Evolutionary conservation across 352 stramenopile genomes (phyloP), one percentile per base, ranked within the genome.

Genomic region (Phytopythium boreale): DNA sequence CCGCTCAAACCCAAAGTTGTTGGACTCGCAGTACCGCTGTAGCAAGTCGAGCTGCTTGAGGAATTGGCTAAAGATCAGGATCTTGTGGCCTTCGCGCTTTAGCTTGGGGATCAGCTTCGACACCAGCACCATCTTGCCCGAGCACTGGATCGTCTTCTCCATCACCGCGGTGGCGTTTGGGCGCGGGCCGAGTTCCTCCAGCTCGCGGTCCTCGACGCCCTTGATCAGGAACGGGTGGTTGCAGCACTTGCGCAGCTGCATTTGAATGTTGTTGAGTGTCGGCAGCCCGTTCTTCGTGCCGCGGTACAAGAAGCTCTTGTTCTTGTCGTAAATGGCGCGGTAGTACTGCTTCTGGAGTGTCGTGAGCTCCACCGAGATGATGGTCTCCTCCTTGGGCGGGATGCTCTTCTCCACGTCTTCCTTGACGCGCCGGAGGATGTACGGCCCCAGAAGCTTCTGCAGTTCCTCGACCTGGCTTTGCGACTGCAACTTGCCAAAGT

Each of bases 211-310:
- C 67, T 96, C 87, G 22, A 95, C 88, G 19, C 97, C 97, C 64
- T 98, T 98, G 57, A 99, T 97, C 31, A 99, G 75, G 72, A 99
- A 99, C 3, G 98, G 91, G 73, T 99, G 98, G 76, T 99, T 99
- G 72, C 98, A 99, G 75, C 97, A 99, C 73, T 99, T 99, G 37
- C 97, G 81, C 26, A 99, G 74, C 79, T 99, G 94, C 82, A 99
- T 98, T 44, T 98, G 97, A 59, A 99, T 94, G 79, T 99, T 99
- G 72, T 98, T 99, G 29, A 99, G 81, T 58, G 87, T 92, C 20
- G 87, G 88, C 11, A 96, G 64, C 7, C 81, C 84, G 57, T 95
- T 95, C 69, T 96, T 92, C 17, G 84, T 92, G 1, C 87, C 88
- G 31, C 87, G 78, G 50, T 96, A 97, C 65, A 99, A 68, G 62